Base-by-base conservation (phyloP, 2,329 filamentous ascomycete genomes). In the Trichoderma sp. region DNA sequence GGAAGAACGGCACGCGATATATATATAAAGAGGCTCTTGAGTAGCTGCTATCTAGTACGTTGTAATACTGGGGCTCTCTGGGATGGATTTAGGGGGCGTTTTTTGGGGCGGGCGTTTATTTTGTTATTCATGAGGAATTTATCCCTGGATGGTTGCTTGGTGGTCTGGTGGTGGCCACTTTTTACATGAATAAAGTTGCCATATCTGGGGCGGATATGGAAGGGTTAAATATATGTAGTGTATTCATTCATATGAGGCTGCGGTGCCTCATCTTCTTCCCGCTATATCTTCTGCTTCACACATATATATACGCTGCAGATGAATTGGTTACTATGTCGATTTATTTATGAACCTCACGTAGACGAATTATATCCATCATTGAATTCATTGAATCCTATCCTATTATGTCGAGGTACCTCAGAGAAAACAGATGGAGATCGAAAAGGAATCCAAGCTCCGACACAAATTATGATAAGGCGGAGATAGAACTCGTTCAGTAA, bases 1-100 rank as follows among this genome's bases (percentile, higher is more conserved):
- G 14, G 69, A 64, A 45, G 69, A 56, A 65, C 16, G 45, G 24
- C 38, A n/a, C 14, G 62, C 35, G 59, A 27, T 27, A 45, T 45
- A 64, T 64, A 72, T 64, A 72, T 60, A 72, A 33, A 63, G 29
- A 53, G 60, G 60, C 59, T 65, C 27, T 27, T 27, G 62, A 64
- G 59, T 31, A 64, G 27, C 50, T 27, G n/a, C 60, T 14, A 35
- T 33, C 24, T 64, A 35, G 33, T 27, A 65, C 59, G 12, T 64
- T 62, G 27, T 71, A 64, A 72, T 72, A 53, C 60, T 29, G n/a
- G 59, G 69, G 59, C 35, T 24, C 41, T 38, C 21, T 6, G 29
- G 69, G 31, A 33, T 24, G 69, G 50, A 21, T 11, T 21, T 21
- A n/a, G n/a, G n/a, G 50, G 41, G 45, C 18, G n/a, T 21, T 33